Base-by-base conservation (phyloP, 768 basidiomycete species). In the Tulasnella sp. region DNA sequence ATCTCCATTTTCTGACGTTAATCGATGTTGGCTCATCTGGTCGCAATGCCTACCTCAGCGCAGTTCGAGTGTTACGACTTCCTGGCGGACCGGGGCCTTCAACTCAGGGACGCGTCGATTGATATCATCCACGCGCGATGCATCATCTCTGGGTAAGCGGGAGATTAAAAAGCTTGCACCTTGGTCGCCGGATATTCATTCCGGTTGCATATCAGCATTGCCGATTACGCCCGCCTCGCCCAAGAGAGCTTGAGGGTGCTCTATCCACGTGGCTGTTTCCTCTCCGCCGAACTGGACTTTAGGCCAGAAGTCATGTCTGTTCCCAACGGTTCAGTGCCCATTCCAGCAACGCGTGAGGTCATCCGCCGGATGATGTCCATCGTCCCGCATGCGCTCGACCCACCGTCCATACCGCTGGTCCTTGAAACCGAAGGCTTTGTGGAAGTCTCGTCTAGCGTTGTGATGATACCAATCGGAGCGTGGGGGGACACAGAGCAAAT, bases 61-160 rank as follows among this genome's bases (percentile, higher is more conserved):
- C 57, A 59, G 2, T 59, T 59, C 46, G 57, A 59, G 49, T 59
- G 57, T n/a, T 59, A 50, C 31, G 49, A 59, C 46, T 42, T 56
- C 4, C 31, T 31, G 7, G 30, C 9, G 12, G 2, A 9, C 19
- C 34, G 4, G 19, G 48, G 57, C 24, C 19, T 59, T 31, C 27
- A n/a, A 21, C 2, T 2, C n/a, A 19, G 3, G 22, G 27, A 59
- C 34, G 19, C 17, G 31, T 11, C 12, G 22, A 46, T 42, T 17
- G 22, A 2, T 31, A 19, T 22, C 5, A 24, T 59, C 24, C 57
- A 59, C 24, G 29, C 29, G 46, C 29, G 57, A 11, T 59, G 46
- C 19, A 49, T 59, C 2, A 31, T 24, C 19, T 50, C 43, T 21
- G 57, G 57, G 57, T 59, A 30, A 51, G 57, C 11, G 7, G 21